Base-by-base conservation (phyloP, 345 rosid genomes). In the Clarkia xantiana region DNA sequence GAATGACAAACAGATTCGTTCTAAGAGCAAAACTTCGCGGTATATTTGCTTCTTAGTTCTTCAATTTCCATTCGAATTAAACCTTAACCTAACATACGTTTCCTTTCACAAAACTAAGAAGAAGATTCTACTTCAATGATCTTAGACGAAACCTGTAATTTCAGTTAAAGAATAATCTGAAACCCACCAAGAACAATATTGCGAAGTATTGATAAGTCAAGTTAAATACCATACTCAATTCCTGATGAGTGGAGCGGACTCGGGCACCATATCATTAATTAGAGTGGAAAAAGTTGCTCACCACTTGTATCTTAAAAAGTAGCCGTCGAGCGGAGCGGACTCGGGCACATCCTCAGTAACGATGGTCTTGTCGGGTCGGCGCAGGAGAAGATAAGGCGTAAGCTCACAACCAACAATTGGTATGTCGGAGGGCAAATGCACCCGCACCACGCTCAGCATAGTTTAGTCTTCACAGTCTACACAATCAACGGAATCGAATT, bases 401-500 rank as follows among this genome's bases (percentile, higher is more conserved):
- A 90, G 73, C 76, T 90, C 96, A 46, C 96, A 83, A 69, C 97
- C 97, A 62, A 90, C 97, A 69, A 86, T 83, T 50, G 97, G 97
- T 14, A 86, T 86, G 68, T 90, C 97, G 57, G 97, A 86, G 40
- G 96, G 94, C 62, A 90, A 82, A 74, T 86, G 93, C 69, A 86
- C 94, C 18, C 96, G 78, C 51, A 83, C 66, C 76, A 90, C 89
- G 65, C 86, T 86, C 81, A 90, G 89, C 96, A 90, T 90, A 73
- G 82, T 71, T 80, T 34, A 52, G 47, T 40, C 39, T 46, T 60
- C 57, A 18, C 57, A 18, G 25, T 47, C 19, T 16, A 25, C 54
- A n/a, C 14, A 11, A 39, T 20, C 20, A n/a, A 42, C 10, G 10
- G 13, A 18, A 18, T 46, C 59, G 22, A 23, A 50, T 14, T 47